These are phyloP conservation scores for Ganoderma sinense DNA, from an alignment of 1,284 basidiomycete species.

Conservation along the genomic window DNA sequence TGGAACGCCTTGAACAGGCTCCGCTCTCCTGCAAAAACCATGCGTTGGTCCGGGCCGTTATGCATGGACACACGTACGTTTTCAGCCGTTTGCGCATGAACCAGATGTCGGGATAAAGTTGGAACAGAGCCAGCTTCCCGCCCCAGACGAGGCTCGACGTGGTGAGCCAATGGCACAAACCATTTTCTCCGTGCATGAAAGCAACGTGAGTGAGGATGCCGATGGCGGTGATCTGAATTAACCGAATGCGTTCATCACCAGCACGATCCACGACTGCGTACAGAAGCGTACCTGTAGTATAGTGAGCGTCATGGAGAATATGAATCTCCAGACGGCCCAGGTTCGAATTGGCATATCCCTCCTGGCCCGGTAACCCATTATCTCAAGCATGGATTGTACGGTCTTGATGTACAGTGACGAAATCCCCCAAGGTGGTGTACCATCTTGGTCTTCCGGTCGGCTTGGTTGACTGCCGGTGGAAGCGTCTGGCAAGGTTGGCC, in stretches of 20 bases:
- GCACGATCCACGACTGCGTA: background rate
- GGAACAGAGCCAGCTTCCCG: slow-evolving; percentile 17
- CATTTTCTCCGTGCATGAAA: slow-evolving; percentile 9
- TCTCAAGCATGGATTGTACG: background rate
- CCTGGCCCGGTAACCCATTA: slow-evolving; percentile 6
- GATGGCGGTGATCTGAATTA: slow-evolving; percentile 11
- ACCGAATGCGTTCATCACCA: background rate
- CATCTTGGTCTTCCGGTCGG: background rate
- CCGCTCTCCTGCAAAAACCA: background rate
- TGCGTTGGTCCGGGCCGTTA: background rate
- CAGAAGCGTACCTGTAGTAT: slow-evolving; percentile 4
- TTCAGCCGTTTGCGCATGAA: slow-evolving; percentile 11
- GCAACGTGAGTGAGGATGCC: slow-evolving; percentile 3
- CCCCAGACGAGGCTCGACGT: slow-evolving; percentile 24
- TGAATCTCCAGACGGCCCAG: slow-evolving; percentile 3
- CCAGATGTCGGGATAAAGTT: slow-evolving; percentile 8
- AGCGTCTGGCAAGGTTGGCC: background rate
- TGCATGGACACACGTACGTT: slow-evolving; percentile 7
- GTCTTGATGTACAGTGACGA: background rate
- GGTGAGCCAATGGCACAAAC: slow-evolving; percentile 19
- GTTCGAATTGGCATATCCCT: background rate
- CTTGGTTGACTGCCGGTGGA: background rate
- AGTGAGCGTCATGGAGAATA: background rate
- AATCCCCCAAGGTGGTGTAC: background rate
- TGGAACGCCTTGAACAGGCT: background rate